Conservation (phyloP, 345 rosid genomes). For the Eucalyptus dawsonii region DNA sequence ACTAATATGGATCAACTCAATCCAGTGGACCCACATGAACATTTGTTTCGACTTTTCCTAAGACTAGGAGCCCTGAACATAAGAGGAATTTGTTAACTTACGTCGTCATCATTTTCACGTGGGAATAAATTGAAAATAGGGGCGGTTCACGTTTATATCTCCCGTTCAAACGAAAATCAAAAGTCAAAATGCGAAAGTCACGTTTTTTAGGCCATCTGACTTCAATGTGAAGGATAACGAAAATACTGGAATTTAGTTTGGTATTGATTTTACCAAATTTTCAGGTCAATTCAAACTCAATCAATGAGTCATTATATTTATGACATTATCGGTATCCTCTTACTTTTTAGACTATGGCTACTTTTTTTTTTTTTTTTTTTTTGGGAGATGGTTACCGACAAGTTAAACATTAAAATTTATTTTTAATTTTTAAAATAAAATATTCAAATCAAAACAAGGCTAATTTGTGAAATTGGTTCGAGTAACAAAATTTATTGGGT, state of each 20-base stretch:
- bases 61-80: neutral
- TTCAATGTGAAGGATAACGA: neutral
- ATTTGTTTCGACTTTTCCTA: neutral
- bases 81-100: neutral
- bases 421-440: neutral
- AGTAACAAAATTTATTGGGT: neutral
- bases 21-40: neutral
- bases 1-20: neutral
- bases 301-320: neutral
- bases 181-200: neutral
- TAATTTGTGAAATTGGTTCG: neutral
- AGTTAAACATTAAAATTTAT: neutral
- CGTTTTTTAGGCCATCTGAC: neutral
- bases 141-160: neutral
- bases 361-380: rapidly evolving
- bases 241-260: neutral
- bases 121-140: neutral
- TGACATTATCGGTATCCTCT: neutral
- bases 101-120: neutral
- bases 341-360: neutral
- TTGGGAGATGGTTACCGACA: neutral
- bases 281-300: neutral
- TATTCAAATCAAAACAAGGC: neutral
- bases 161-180: neutral
- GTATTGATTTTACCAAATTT: neutral